Base-by-base conservation (phyloP, 495 filamentous ascomycete genomes). In the Penicillium turbatum region DNA sequence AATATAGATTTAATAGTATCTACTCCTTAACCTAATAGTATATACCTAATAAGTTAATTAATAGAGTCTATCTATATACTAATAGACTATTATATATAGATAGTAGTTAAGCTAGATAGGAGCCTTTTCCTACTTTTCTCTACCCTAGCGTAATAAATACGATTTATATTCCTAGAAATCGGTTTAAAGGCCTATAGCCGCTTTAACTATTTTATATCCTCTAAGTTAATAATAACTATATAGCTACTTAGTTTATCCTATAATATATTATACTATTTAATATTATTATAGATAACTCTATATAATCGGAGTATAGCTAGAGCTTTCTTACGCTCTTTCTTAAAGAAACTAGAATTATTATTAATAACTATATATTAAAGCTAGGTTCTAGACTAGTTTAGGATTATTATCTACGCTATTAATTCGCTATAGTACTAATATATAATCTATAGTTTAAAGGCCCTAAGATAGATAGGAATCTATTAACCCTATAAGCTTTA, bases 391-490 rank as follows among this genome's bases (percentile, higher is more conserved):
- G 34, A 49, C 46, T 16, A 49, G 21, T 12, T 39, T n/a, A 49
- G 13, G 10, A 29, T 38, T 19, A 49, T 49, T 32, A 16, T 49
- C 15, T 48, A 9, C 16, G 16, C 21, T 15, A 35, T 48, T 36
- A 45, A 32, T 45, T 45, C 27, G 10, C 42, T 13, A 32, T 45
- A 13, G 27, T 48, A 36, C 38, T 27, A 52, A 43, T 43, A 52
- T 12, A 37, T 2, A 13, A 43, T n/a, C 7, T 24, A 21, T 30
- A 37, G 53, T 48, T 67, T 53, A 37, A 70, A 53, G 30, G 41
- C 52, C 19, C 72, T 73, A 43, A 76, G 64, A 38, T 54, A 72
- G 11, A 76, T 62, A 5, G 73, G 73, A 21, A 72, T 53, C 36
- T 64, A 19, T 10, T 53, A 48, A 44, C 73, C 73, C 42, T 77